A percentile compares a stretch with the other conserved stretches of the same genome.
Conservation (phyloP, 805 yeast genomes). For the Crinitomyces ghanaensis region DNA sequence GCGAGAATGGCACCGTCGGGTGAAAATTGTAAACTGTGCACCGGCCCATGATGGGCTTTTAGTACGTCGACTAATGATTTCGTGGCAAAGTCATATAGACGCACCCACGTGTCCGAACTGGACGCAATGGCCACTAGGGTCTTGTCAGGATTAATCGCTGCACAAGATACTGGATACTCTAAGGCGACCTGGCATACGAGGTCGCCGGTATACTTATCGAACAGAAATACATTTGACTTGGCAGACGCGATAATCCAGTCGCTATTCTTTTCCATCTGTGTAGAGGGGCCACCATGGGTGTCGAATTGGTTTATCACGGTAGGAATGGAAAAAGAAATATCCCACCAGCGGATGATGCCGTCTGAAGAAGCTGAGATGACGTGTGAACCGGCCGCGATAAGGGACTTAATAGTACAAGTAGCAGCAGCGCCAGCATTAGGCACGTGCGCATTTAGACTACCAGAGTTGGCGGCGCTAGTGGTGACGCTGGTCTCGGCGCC, state of each 20-base stretch:
- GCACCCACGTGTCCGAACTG: conserved; percentile 23
- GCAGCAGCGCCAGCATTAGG: no score
- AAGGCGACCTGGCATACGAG: conserved; percentile 13
- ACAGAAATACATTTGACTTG: conserved; percentile 15
- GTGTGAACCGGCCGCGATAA: no score
- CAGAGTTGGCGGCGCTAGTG: no score
- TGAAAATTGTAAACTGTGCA: conserved; percentile 79
- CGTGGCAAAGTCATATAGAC: conserved; percentile 37
- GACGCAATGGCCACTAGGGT: conserved; percentile 20
- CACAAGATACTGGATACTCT: conserved; percentile 21
- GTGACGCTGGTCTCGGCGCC: no score
- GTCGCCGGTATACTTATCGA: conserved; percentile 13
- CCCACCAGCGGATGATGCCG: conserved; percentile 23
- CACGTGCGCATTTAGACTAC: no score
- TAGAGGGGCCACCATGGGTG: no score
- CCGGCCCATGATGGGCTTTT: conserved; percentile 94
- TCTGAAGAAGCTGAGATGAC: conserved; percentile 16
- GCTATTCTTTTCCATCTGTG: conserved; percentile 19
- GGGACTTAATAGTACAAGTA: no score
- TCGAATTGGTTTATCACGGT: no score
- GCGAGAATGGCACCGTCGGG: conserved; percentile 68
- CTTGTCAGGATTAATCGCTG: conserved; percentile 14
- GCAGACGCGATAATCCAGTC: conserved; percentile 18
- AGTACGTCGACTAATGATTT: conserved; percentile 81
- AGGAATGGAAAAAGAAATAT: no score